These are phyloP conservation scores for Pelargonium citronellum DNA, from an alignment of 441 rosid genomes.

Conservation along the genomic window DNA sequence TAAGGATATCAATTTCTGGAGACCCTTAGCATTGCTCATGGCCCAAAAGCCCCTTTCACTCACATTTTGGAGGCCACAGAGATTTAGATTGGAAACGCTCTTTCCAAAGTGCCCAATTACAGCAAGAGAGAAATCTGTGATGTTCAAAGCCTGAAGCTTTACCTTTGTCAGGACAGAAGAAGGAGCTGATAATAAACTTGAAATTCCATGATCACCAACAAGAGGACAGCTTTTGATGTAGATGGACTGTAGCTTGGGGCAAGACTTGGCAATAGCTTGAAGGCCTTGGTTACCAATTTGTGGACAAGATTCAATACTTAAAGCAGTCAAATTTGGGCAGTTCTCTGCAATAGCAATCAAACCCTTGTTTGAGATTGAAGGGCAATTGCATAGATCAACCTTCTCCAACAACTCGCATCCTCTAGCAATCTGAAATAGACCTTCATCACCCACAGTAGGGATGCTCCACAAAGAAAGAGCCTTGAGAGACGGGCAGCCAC, in stretches of 20 bases:
- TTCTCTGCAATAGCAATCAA: slow-evolving; percentile 61
- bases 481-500: slow-evolving; percentile 79
- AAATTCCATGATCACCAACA: slow-evolving; percentile 80
- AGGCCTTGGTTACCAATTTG: slow-evolving; percentile 73
- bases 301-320: slow-evolving; percentile 63
- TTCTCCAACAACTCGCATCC: slow-evolving; percentile 74
- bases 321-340: slow-evolving; percentile 55
- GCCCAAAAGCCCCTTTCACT: slow-evolving; percentile 97
- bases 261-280: slow-evolving; percentile 62
- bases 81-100: slow-evolving; percentile 50
- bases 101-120: slow-evolving; percentile 83
- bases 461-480: slow-evolving; percentile 75
- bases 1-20: slow-evolving; percentile 52
- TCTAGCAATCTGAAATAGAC: slow-evolving; percentile 55
- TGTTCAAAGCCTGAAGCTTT: slow-evolving; percentile 76
- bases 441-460: slow-evolving; percentile 57
- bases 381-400: slow-evolving; percentile 76
- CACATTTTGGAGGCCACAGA: slow-evolving; percentile 60
- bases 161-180: slow-evolving; percentile 52
- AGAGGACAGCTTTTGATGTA: slow-evolving; percentile 85
- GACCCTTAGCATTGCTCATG: slow-evolving; percentile 83
- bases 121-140: slow-evolving; percentile 81
- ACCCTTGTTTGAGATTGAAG: slow-evolving; percentile 58
- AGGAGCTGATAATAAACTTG: slow-evolving; percentile 62
- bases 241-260: slow-evolving; percentile 57